Evolutionary conservation across 495 filamentous ascomycete genomes (phyloP), one percentile per base, ranked within the genome.

Genomic region (Podospora comata): DNA sequence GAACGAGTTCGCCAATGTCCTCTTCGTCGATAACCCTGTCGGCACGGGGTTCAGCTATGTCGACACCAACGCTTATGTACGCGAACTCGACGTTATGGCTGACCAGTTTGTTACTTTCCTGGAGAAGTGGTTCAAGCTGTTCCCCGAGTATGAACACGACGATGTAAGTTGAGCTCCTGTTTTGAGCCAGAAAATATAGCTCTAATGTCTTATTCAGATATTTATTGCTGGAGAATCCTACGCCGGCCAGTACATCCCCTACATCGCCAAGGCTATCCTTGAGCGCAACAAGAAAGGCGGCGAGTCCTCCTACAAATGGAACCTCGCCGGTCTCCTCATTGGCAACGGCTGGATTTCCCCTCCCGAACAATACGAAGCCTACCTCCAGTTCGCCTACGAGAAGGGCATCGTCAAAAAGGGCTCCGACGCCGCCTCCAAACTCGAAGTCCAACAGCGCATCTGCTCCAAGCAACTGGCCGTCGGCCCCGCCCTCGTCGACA

Each of bases 281-380:
- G 87, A 91, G 23, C 92, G 93, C 48, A 98, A 98, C 79, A 85
- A 87, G 71, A 72, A 72, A 4, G 74, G 74, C 6, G 69, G 67
- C 16, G 39, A 48, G 39, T 74, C 73, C 9, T 71, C 75, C n/a
- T 71, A 77, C 20, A 78, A 76, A 18, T 98, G 95, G 96, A 91
- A 91, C 28, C 77, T 99, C n/a, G 82, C 86, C 66, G 96, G 96
- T 18, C 83, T 99, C 48, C 76, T 99, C 18, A 99, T 99, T 67
- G 95, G 95, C 44, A 99, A 98, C 75, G 95, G 94, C 23, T 99
- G 96, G 96, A 93, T 98, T 69, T 91, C 93, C 3, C 93, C 94
- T 1, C 76, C 79, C 5, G 91, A 96, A 64, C 95, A 99, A 76
- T 99, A 98, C 75, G 87, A 89, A n/a, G 84, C 94, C 2, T 96